A percentile compares a stretch with the other conserved stretches of the same genome.
Conservation (phyloP, 1,284 basidiomycete species). For the Neolentinus lepideus region DNA sequence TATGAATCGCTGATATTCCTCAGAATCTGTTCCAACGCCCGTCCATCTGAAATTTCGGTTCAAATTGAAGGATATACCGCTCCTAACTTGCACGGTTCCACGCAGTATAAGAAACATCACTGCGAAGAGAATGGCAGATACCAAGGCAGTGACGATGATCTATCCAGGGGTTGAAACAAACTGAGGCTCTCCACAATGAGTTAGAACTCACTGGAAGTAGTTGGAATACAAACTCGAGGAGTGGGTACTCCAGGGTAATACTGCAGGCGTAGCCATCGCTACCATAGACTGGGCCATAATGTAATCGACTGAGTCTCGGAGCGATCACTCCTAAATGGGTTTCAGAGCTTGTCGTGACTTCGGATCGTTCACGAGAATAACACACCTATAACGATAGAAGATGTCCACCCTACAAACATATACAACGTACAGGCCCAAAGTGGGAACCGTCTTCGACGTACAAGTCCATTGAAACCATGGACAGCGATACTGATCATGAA, state of each 20-base stretch:
- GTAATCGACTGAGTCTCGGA: not conserved
- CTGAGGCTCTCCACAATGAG: not conserved
- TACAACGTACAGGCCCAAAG: constrained; percentile 34
- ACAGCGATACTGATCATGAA: constrained; percentile 58
- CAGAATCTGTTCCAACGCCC: constrained; percentile 22
- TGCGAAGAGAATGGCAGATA: constrained; percentile 49
- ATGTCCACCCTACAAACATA: constrained; percentile 47
- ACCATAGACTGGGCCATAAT: constrained; percentile 10
- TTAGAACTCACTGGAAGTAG: constrained; percentile 10
- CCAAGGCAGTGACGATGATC: constrained; percentile 49
- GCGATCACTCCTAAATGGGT: constrained; percentile 3
- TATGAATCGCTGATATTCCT: constrained; percentile 54
- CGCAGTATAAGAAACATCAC: constrained; percentile 50
- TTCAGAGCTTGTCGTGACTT: not conserved
- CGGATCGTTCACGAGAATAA: constrained; percentile 1
- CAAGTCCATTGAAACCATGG: constrained; percentile 63
- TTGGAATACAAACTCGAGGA: constrained; percentile 11
- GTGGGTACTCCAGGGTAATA: constrained; percentile 8
- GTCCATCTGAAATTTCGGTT: constrained; percentile 39
- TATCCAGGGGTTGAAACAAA: constrained; percentile 12
- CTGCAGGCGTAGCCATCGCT: constrained; percentile 9
- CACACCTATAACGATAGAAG: constrained; percentile 41
- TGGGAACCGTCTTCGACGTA: constrained; percentile 46
- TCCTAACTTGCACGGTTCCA: constrained; percentile 37
- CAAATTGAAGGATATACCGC: constrained; percentile 39